Evolutionary conservation across 2,329 filamentous ascomycete species (phyloP).

Genomic region (Amesomyces nigricolor): DNA sequence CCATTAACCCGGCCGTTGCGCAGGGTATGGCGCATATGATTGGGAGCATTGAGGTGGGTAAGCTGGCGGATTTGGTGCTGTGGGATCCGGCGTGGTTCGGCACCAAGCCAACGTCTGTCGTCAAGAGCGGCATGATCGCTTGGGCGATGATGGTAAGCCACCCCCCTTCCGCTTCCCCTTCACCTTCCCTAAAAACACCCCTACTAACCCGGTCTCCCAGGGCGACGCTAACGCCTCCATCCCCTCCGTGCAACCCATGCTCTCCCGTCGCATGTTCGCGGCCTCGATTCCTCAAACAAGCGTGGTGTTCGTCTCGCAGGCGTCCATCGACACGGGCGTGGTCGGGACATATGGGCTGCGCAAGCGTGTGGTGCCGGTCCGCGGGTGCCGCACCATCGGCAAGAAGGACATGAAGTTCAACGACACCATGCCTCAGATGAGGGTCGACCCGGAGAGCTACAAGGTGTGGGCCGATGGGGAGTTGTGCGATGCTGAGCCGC

Average conservation of each 20-base stretch:
- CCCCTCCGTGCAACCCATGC: constrained; percentile 78
- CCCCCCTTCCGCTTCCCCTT: neutral
- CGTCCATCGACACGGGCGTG: constrained; percentile 60
- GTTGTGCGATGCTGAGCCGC: constrained; percentile 67
- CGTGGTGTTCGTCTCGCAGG: constrained; percentile 76
- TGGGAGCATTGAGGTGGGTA: constrained; percentile 82
- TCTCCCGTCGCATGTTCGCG: constrained; percentile 82
- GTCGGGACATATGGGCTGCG: constrained; percentile 67
- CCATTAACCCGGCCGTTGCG: constrained; percentile 84
- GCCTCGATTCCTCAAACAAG: constrained; percentile 64
- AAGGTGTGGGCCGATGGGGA: constrained; percentile 77
- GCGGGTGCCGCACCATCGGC: constrained; percentile 63
- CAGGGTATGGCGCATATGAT: constrained; percentile 87
- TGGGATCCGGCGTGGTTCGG: constrained; percentile 86
- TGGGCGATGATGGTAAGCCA: constrained; percentile 71
- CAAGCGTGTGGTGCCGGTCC: constrained; percentile 76
- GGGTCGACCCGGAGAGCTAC: constrained; percentile 87
- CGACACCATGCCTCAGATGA: constrained; percentile 76
- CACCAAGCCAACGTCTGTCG: constrained; percentile 71
- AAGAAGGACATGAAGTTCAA: constrained; percentile 93
- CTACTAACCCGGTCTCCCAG: constrained; percentile 34
- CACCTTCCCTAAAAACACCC: neutral
- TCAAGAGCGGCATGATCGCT: constrained; percentile 85
- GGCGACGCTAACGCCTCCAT: constrained; percentile 80
- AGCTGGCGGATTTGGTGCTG: constrained; percentile 80